Conservation (phyloP, 1,284 basidiomycete genomes). For the Kwoniella shivajii region DNA sequence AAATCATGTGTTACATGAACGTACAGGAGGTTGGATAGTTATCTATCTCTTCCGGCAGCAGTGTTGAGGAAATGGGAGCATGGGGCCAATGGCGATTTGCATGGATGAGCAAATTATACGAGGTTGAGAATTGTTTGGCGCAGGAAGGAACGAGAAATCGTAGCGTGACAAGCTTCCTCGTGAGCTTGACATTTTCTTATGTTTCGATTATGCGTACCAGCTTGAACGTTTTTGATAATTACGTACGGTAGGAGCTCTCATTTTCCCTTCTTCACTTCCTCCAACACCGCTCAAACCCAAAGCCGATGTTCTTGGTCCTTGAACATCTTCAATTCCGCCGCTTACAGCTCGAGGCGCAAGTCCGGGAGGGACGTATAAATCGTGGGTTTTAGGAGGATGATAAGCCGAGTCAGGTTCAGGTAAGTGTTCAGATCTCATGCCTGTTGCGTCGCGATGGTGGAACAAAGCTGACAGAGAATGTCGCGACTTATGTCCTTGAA, state of each 20-base stretch:
- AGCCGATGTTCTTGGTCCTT: slow-evolving; percentile 30
- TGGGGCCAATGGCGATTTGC: background rate
- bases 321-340: slow-evolving; percentile 27
- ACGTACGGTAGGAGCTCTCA: slow-evolving; percentile 41
- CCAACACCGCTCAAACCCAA: slow-evolving; percentile 36
- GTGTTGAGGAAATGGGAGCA: background rate
- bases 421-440: slow-evolving; percentile 6
- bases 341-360: slow-evolving; percentile 27
- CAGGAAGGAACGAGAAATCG: background rate
- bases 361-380: slow-evolving; percentile 28
- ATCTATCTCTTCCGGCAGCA: slow-evolving; percentile 26
- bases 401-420: slow-evolving; percentile 20
- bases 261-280: slow-evolving; percentile 6
- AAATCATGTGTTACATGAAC: slow-evolving; percentile 11
- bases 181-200: slow-evolving; percentile 6
- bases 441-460: slow-evolving; percentile 14
- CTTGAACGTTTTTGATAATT: slow-evolving; percentile 16
- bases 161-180: background rate
- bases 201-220: slow-evolving; percentile 32
- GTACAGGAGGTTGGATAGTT: slow-evolving; percentile 42
- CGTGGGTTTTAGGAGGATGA: slow-evolving; percentile 25
- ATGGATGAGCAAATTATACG: background rate
- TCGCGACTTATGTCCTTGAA: slow-evolving; percentile 8
- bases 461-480: slow-evolving; percentile 15
- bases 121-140: background rate